Evolutionary conservation across 2,329 filamentous ascomycete species (phyloP).

Genomic region (Sporothrix euskadiensis): DNA sequence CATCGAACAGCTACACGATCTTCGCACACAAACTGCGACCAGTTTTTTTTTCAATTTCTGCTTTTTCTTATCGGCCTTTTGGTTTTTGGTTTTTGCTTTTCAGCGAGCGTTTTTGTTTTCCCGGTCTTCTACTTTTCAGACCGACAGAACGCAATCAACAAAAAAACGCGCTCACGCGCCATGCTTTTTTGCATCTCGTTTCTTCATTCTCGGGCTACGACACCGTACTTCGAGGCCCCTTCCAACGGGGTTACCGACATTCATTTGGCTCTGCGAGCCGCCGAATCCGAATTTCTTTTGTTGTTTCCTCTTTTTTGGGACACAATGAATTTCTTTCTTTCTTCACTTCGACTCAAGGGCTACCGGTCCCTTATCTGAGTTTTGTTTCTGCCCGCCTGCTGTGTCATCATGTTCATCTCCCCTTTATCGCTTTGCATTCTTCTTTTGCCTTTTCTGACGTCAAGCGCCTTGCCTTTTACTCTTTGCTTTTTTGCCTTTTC

Average conservation of each 20-base stretch:
- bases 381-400: conserved; percentile 22
- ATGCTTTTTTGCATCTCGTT: not conserved
- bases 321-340: conserved; percentile 19
- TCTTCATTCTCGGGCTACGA: not conserved
- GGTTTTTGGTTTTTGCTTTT: conserved; percentile 3
- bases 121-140: not conserved
- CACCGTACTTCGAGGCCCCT: not conserved
- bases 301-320: conserved; percentile 10
- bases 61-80: not conserved
- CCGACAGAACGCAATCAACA: conserved; percentile 11
- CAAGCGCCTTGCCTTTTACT: conserved; percentile 29
- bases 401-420: conserved; percentile 24
- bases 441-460: conserved; percentile 10
- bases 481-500: conserved; percentile 3
- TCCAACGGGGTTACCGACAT: conserved; percentile 16
- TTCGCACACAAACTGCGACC: conserved; percentile 21
- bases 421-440: conserved; percentile 8
- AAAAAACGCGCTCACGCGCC: conserved; percentile 24
- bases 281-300: conserved; percentile 17
- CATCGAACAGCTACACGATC: conserved; percentile 27
- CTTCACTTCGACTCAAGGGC: not conserved
- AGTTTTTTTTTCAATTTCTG: conserved; percentile 6
- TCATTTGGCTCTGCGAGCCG: conserved; percentile 21
- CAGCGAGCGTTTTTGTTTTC: not conserved
- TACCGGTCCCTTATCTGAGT: conserved; percentile 26